Evolutionary conservation across 495 filamentous ascomycete genomes (phyloP).

Genomic region (Aspergillus panamensis): DNA sequence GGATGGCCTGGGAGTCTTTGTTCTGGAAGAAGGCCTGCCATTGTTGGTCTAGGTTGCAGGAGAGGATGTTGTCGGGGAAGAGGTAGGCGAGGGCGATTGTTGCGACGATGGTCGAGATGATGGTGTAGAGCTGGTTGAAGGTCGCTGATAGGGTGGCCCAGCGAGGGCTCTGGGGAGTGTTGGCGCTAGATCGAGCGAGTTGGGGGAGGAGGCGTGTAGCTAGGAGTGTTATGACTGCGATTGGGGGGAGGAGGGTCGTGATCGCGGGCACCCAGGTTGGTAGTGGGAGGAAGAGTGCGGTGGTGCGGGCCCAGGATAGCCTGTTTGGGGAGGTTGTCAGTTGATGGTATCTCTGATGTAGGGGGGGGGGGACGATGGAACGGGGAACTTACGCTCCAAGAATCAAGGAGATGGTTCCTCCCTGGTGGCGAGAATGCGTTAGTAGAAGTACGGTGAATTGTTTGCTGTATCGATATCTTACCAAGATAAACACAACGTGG

Average conservation of each 20-base stretch:
- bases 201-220: constrained; percentile 7
- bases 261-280: constrained; percentile 26
- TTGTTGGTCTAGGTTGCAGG: constrained; percentile 48
- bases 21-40: constrained; percentile 51
- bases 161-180: not conserved
- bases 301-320: constrained; percentile 30
- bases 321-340: not conserved
- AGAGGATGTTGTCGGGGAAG: constrained; percentile 40
- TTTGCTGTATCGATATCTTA: not conserved
- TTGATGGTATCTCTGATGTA: too few species aligned
- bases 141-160: constrained; percentile 5
- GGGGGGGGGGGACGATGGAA: too few species aligned
- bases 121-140: constrained; percentile 36
- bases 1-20: constrained; percentile 50
- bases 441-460: not conserved
- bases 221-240: constrained; percentile 15
- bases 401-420: constrained; percentile 16
- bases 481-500: not conserved
- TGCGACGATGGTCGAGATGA: constrained; percentile 50
- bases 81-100: constrained; percentile 55
- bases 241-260: constrained; percentile 26
- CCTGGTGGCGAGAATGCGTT: not conserved
- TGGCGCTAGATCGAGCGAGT: not conserved
- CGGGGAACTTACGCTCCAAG: constrained; percentile 27
- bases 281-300: constrained; percentile 25